Evolutionary conservation across 495 filamentous ascomycete genomes (phyloP).

Genomic region (Tuber brumale): DNA sequence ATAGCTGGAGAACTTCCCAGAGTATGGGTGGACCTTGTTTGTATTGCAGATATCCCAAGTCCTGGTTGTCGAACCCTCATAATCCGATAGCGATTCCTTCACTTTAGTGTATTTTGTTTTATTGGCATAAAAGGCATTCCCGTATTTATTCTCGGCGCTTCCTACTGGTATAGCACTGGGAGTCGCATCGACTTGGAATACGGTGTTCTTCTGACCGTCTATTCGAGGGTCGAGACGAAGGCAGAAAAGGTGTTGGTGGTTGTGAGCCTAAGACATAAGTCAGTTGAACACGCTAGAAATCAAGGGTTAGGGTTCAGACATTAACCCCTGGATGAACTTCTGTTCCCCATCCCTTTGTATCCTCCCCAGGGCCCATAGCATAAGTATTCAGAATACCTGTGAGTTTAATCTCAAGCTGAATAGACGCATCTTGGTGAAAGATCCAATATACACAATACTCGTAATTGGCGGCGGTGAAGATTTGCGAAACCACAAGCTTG

Average conservation of each 20-base stretch:
- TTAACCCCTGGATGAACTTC: slow-evolving; percentile 86
- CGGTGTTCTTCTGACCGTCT: slow-evolving; percentile 78
- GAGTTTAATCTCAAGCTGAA: slow-evolving; percentile 91
- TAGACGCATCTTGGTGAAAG: slow-evolving; percentile 88
- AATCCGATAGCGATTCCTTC: slow-evolving; percentile 68
- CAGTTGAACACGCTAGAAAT: slow-evolving; percentile 10
- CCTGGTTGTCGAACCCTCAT: slow-evolving; percentile 67
- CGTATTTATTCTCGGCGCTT: slow-evolving; percentile 76
- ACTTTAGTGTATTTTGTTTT: slow-evolving; percentile 74
- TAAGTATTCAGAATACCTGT: slow-evolving; percentile 96
- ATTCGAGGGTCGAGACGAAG: slow-evolving; percentile 83
- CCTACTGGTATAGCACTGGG: slow-evolving; percentile 63
- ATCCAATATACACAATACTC: slow-evolving; percentile 94
- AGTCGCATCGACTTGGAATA: slow-evolving; percentile 73
- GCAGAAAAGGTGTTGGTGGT: slow-evolving; percentile 96
- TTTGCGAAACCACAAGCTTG: slow-evolving; percentile 82
- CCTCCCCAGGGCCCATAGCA: slow-evolving; percentile 73
- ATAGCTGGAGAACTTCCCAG: slow-evolving; percentile 79
- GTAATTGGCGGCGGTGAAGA: slow-evolving; percentile 96
- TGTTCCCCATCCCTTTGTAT: slow-evolving; percentile 83
- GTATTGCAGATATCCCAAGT: slow-evolving; percentile 91
- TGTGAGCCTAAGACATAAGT: slow-evolving; percentile 54
- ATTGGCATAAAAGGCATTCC: slow-evolving; percentile 90
- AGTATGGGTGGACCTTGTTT: slow-evolving; percentile 75
- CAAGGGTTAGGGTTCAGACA: slow-evolving; percentile 42